phyloP scores from a whole-genome alignment of 2,329 filamentous ascomycete species.

The Beauveria caledonica region DNA sequence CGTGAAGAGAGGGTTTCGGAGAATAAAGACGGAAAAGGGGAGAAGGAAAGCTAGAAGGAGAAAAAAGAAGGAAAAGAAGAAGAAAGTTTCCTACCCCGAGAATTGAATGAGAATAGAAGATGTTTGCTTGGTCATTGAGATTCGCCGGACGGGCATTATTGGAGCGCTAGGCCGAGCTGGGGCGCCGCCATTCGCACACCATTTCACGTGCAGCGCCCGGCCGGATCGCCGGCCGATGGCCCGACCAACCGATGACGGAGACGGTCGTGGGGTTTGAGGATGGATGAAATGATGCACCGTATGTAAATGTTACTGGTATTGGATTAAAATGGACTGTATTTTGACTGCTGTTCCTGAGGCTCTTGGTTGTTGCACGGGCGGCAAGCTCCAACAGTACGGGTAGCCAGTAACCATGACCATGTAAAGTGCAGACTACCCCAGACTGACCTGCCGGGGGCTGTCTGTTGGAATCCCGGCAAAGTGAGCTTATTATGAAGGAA shows the following conservation, averaged over 20 bases:
- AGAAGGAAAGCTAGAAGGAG: no score
- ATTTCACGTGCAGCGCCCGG: constrained; percentile 18
- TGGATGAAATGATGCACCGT: not conserved
- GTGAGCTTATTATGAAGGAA: no score
- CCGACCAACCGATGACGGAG: constrained; percentile 12
- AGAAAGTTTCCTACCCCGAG: not conserved
- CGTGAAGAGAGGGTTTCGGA: no score
- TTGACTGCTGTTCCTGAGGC: not conserved
- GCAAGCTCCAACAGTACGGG: no score
- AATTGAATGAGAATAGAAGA: not conserved
- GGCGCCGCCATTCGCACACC: constrained; percentile 17
- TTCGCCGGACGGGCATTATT: not conserved
- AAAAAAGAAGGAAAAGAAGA: no score
- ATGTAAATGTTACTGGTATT: not conserved
- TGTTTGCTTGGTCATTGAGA: constrained; percentile 1
- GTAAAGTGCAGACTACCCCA: no score
- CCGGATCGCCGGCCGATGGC: constrained; percentile 8
- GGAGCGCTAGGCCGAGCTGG: constrained; percentile 7
- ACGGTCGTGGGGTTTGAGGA: not conserved
- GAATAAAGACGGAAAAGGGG: not conserved
- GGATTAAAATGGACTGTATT: not conserved
- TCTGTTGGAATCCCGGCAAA: no score
- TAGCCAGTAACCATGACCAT: no score
- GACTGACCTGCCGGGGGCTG: no score
- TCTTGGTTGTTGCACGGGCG: no score